These are phyloP conservation scores for Arbutus unedo DNA, from an alignment of 148 eudicot genomes.

Conservation along the genomic window DNA sequence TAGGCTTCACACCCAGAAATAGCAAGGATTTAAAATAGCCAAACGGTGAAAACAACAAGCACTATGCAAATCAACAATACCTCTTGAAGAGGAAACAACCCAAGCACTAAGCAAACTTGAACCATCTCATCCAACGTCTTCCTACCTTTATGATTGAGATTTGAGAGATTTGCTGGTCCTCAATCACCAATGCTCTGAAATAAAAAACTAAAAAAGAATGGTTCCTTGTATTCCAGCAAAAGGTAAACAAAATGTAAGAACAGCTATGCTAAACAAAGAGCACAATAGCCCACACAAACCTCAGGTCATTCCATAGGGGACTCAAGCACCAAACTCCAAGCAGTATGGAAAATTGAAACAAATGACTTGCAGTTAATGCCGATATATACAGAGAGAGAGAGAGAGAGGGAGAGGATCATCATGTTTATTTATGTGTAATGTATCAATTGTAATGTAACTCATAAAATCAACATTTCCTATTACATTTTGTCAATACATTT, in stretches of 20 bases:
- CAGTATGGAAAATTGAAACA: background rate
- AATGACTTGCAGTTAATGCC: background rate
- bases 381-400: background rate
- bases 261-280: background rate
- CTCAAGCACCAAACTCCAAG: background rate
- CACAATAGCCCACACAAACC: background rate
- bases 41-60: too few relatives aligned
- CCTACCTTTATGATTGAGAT: background rate
- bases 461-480: background rate
- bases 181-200: too few relatives aligned
- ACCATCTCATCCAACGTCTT: background rate
- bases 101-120: background rate
- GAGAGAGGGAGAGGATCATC: background rate
- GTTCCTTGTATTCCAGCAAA: background rate
- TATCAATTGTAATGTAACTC: background rate
- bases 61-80: too few relatives aligned
- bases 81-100: background rate
- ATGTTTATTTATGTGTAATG: background rate
- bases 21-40: background rate
- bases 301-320: background rate
- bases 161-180: background rate
- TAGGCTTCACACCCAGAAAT: background rate
- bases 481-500: slow-evolving; percentile 6
- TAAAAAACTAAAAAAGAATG: background rate
- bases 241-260: background rate